Percentiles rank a stretch among this genome's conserved stretches.
Conservation (phyloP, 148 eudicot species). For the Vaccinium vitisidaea region DNA sequence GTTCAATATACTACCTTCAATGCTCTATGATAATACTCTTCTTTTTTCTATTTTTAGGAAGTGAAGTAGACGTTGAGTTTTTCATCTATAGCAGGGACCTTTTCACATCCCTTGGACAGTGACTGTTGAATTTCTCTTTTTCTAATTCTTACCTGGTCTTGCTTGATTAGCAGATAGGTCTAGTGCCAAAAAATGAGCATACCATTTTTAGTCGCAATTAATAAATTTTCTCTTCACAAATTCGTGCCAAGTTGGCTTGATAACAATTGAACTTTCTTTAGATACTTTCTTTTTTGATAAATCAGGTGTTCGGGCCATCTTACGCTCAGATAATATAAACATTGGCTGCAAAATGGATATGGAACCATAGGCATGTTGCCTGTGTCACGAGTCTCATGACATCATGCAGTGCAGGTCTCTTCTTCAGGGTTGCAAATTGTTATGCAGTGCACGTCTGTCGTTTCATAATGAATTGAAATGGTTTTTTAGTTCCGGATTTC, state of each 20-base stretch:
- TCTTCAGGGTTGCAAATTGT: background rate
- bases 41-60: background rate
- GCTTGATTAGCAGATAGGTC: background rate
- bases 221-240: background rate
- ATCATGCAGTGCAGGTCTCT: background rate
- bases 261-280: too few relatives aligned
- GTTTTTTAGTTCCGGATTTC: background rate
- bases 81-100: background rate
- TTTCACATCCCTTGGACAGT: background rate
- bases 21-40: background rate
- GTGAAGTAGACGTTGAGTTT: background rate
- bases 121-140: background rate
- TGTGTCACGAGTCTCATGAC: background rate
- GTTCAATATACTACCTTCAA: slow-evolving; percentile 25
- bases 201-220: background rate
- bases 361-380: background rate
- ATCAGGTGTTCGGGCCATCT: too few relatives aligned
- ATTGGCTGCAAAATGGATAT: background rate
- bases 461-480: background rate
- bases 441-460: background rate
- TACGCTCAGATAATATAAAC: too few relatives aligned
- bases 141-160: background rate
- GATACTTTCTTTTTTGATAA: too few relatives aligned
- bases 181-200: background rate
- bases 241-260: background rate